Conservation (phyloP, 1,284 basidiomycete species). For the Crocinoboletus sp. region DNA sequence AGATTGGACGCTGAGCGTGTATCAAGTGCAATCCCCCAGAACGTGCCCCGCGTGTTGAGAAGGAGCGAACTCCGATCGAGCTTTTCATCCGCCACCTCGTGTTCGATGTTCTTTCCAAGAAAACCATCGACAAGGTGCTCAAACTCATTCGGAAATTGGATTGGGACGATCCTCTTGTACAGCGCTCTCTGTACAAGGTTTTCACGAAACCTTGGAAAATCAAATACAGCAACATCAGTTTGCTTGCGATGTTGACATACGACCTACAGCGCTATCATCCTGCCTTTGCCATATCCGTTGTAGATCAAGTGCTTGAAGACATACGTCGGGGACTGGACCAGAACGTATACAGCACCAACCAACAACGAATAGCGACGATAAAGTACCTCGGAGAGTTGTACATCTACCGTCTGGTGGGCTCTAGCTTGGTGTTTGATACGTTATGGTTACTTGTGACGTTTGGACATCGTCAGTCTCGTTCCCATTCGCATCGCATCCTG, state of each 20-base stretch:
- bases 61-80: constrained; percentile 85
- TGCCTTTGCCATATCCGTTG: constrained; percentile 81
- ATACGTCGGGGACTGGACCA: constrained; percentile 88
- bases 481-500: constrained; percentile 1
- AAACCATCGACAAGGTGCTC: constrained; percentile 90
- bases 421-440: constrained; percentile 88
- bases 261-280: constrained; percentile 93
- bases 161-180: constrained; percentile 78
- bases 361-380: constrained; percentile 85
- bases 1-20: constrained; percentile 9
- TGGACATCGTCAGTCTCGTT: constrained; percentile 76
- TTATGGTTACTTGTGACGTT: constrained; percentile 96
- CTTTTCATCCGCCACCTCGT: constrained; percentile 92
- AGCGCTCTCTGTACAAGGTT: constrained; percentile 61
- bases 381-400: constrained; percentile 97
- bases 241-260: constrained; percentile 93
- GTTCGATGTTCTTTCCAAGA: constrained; percentile 87
- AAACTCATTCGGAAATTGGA: constrained; percentile 91
- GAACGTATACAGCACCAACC: constrained; percentile 94
- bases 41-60: constrained; percentile 78
- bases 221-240: constrained; percentile 85
- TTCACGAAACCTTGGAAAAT: constrained; percentile 98
- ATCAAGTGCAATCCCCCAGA: constrained; percentile 94
- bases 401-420: constrained; percentile 92
- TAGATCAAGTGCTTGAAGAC: constrained; percentile 95